A percentile compares a stretch with the other conserved stretches of the same genome.
Conservation (phyloP, 1,284 basidiomycete genomes). For the Ganoderma leucocontextum region DNA sequence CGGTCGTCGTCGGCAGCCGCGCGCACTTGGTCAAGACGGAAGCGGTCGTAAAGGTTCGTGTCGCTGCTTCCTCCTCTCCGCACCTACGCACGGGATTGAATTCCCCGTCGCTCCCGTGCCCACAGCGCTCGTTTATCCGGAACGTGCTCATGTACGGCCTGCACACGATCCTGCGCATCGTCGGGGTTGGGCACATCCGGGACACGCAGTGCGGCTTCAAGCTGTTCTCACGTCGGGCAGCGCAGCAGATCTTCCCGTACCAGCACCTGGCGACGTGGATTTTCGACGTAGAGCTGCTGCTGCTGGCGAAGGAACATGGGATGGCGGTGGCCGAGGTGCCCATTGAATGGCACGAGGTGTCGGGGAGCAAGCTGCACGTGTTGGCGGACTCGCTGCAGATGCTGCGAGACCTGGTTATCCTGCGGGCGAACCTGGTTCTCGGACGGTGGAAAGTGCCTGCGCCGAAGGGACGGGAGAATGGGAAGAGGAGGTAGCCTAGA, state of each 20-base stretch:
- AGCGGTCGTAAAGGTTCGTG: constrained; percentile 89
- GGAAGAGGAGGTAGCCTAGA: not conserved
- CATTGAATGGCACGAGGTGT: constrained; percentile 92
- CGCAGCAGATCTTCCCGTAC: constrained; percentile 81
- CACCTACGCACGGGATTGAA: not conserved
- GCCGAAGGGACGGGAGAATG: constrained; percentile 2
- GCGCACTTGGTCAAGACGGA: constrained; percentile 93
- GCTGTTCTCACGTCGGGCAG: constrained; percentile 84
- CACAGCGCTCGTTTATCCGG: constrained; percentile 83
- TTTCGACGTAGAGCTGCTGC: constrained; percentile 93
- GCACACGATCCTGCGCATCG: constrained; percentile 83
- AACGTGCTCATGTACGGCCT: constrained; percentile 94
- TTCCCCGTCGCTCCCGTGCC: not conserved
- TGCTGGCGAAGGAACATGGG: constrained; percentile 80
- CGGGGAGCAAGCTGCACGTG: constrained; percentile 90
- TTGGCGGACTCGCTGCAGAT: constrained; percentile 87
- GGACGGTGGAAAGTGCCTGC: constrained; percentile 62
- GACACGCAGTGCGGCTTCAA: constrained; percentile 99
- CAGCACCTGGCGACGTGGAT: constrained; percentile 92
- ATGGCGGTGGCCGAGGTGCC: constrained; percentile 88
- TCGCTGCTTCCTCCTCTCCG: not conserved
- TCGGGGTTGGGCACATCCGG: constrained; percentile 87
- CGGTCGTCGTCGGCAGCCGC: constrained; percentile 85
- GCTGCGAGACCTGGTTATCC: constrained; percentile 86
- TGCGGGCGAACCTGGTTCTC: constrained; percentile 84